These are phyloP conservation scores for Bolboschoenus planiculmis DNA, from an alignment of 176 grass and related monocot genomes.

Conservation along the genomic window DNA sequence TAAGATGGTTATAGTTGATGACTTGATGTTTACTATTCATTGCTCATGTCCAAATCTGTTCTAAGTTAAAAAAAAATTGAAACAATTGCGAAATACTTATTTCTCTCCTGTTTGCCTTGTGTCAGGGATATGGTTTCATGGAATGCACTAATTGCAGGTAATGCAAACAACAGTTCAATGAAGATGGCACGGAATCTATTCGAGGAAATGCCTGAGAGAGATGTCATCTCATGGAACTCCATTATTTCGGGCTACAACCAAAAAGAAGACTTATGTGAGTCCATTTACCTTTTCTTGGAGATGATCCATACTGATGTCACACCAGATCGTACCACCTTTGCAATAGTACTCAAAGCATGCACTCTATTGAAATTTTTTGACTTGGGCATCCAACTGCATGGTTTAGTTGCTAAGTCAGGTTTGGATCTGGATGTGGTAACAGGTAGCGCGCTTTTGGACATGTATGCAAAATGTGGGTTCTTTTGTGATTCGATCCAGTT, in stretches of 20 bases:
- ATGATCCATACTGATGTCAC: slow-evolving; percentile 32
- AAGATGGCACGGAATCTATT: slow-evolving; percentile 27
- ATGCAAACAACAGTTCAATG: slow-evolving; percentile 26
- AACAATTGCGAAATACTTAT: background rate
- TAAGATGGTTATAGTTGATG: too few relatives aligned
- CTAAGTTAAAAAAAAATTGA: background rate
- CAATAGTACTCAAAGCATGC: slow-evolving; percentile 56
- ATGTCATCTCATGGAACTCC: slow-evolving; percentile 70
- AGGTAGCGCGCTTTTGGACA: slow-evolving; percentile 59
- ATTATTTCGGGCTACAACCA: slow-evolving; percentile 45
- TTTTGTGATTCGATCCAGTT: slow-evolving; percentile 45
- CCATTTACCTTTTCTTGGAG: slow-evolving; percentile 38
- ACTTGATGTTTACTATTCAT: background rate
- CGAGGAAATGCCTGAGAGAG: slow-evolving; percentile 38
- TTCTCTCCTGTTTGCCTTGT: background rate
- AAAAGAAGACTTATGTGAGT: slow-evolving; percentile 24
- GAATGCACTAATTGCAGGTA: slow-evolving; percentile 60
- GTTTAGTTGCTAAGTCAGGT: slow-evolving; percentile 38
- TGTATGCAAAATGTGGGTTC: slow-evolving; percentile 75
- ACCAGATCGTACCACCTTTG: slow-evolving; percentile 44
- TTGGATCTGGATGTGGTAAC: slow-evolving; percentile 43
- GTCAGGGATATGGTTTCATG: slow-evolving; percentile 50
- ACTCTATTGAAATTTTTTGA: slow-evolving; percentile 33
- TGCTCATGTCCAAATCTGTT: background rate
- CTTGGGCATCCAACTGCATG: slow-evolving; percentile 54